Conservation (phyloP, 2,329 filamentous ascomycete species). For the Fusarium setosum region DNA sequence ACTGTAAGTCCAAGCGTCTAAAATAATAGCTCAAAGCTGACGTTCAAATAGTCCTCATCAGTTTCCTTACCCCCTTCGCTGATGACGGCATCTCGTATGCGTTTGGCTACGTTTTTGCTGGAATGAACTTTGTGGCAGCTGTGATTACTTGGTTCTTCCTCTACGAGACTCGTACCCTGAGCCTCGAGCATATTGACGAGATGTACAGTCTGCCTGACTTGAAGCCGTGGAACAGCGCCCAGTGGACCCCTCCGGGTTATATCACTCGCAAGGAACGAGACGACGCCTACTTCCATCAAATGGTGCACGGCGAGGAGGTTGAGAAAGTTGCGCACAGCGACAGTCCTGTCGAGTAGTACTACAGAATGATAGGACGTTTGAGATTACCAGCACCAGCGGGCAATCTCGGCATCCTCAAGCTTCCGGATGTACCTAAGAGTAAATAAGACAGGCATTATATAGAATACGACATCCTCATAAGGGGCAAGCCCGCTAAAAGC, state of each 20-base stretch:
- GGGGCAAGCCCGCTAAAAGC: too few relatives aligned
- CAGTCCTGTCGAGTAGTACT: neutral
- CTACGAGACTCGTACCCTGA: slow-evolving; percentile 71
- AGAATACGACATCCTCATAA: too few relatives aligned
- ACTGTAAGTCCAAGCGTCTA: slow-evolving; percentile 52
- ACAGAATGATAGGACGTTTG: neutral
- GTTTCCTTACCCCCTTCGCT: slow-evolving; percentile 76
- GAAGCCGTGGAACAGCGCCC: slow-evolving; percentile 67
- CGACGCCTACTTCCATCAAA: slow-evolving; percentile 35
- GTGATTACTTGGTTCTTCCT: slow-evolving; percentile 75
- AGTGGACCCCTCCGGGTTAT: slow-evolving; percentile 60
- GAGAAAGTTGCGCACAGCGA: slow-evolving; percentile 17
- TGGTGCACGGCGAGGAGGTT: neutral
- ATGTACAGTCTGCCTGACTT: slow-evolving; percentile 71
- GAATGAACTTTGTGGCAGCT: slow-evolving; percentile 67
- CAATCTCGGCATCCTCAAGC: too few relatives aligned
- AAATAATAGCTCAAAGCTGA: neutral
- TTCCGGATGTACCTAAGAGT: too few relatives aligned
- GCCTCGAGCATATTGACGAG: slow-evolving; percentile 75
- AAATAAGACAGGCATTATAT: too few relatives aligned
- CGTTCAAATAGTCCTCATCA: slow-evolving; percentile 62
- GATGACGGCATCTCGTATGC: slow-evolving; percentile 68
- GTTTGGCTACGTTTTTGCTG: slow-evolving; percentile 74
- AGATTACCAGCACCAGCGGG: neutral
- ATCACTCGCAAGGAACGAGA: slow-evolving; percentile 50